Conservation (phyloP, 345 rosid genomes). For the Moricandia arvensis region DNA sequence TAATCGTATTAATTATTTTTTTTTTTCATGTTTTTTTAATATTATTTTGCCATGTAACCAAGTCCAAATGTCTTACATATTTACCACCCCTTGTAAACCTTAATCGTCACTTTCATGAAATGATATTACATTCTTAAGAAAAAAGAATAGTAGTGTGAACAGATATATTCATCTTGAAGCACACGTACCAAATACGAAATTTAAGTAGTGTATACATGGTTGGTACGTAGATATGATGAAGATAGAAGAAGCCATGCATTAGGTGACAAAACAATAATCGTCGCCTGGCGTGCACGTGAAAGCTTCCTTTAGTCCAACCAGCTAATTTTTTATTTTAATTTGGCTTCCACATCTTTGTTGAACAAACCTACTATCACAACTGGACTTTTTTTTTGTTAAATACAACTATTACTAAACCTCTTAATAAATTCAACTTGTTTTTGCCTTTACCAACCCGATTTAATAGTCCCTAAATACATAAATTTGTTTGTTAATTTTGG, state of each 20-base stretch:
- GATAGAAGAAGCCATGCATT: constrained; percentile 34
- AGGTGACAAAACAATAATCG: constrained; percentile 26
- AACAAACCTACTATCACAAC: constrained; percentile 32
- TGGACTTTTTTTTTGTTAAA: constrained; percentile 7
- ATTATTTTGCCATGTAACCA: no score
- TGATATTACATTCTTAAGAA: no score
- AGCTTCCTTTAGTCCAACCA: constrained; percentile 31
- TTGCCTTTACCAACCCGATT: constrained; percentile 31
- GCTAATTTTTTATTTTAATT: constrained; percentile 13
- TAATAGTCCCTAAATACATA: constrained; percentile 2
- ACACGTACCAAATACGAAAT: background rate
- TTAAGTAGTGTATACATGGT: constrained; percentile 1
- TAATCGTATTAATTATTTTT: no score
- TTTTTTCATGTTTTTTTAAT: no score
- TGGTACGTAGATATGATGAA: constrained; percentile 20
- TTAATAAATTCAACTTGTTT: constrained; percentile 23
- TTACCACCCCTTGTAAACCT: no score
- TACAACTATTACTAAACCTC: background rate
- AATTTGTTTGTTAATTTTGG: constrained; percentile 13
- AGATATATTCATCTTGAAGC: background rate
- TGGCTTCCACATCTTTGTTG: constrained; percentile 35
- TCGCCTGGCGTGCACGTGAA: constrained; percentile 32
- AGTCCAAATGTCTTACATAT: no score
- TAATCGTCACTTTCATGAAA: no score
- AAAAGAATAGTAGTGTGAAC: background rate